These are phyloP conservation scores for Betula pendula DNA, from an alignment of 306 rosid genomes.

Conservation along the genomic window DNA sequence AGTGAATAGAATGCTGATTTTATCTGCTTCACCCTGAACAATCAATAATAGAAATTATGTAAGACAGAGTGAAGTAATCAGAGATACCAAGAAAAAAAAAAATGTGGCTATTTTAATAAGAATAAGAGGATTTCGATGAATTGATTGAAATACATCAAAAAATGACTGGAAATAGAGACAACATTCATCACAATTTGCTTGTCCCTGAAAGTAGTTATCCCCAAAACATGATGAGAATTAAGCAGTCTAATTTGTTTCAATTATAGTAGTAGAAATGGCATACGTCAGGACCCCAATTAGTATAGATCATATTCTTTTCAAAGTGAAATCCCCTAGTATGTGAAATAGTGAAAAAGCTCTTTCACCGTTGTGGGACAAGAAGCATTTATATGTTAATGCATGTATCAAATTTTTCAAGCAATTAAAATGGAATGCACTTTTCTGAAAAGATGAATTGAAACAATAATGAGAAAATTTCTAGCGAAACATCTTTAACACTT, in stretches of 20 bases:
- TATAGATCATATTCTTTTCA: background rate
- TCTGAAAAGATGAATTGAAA: background rate
- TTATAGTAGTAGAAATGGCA: background rate
- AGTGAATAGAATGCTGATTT: conserved; percentile 83
- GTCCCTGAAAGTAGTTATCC: background rate
- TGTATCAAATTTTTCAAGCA: background rate
- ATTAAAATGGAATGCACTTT: background rate
- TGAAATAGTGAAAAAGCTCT: background rate
- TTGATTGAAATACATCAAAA: conserved; percentile 10
- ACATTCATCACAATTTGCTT: background rate
- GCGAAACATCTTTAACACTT: conserved; percentile 2
- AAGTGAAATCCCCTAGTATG: background rate
- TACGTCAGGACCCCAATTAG: background rate
- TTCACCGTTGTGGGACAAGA: background rate
- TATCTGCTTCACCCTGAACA: conserved; percentile 77
- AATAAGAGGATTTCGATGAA: background rate
- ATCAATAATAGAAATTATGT: conserved; percentile 5
- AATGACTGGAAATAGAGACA: background rate
- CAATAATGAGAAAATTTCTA: background rate
- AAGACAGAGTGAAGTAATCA: background rate
- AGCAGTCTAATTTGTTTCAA: conserved; percentile 1
- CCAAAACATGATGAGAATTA: background rate
- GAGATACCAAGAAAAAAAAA: background rate
- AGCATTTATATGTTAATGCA: background rate
- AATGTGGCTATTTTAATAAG: background rate